Evolutionary conservation across 768 basidiomycete genomes (phyloP).

Genomic region (Panaeolus cyanescens): DNA sequence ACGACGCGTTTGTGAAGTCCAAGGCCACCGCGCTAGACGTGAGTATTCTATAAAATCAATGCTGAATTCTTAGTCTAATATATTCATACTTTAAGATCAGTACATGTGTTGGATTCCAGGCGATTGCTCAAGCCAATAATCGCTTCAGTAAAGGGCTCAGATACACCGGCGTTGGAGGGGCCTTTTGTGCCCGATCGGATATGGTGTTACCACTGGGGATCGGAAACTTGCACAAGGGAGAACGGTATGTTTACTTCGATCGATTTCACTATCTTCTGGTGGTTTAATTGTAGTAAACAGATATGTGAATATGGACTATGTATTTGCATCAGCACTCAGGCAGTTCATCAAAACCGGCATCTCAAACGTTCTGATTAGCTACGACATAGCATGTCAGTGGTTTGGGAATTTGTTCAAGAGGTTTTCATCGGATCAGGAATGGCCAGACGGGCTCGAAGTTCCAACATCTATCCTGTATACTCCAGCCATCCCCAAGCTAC

Average conservation of each 20-base stretch:
- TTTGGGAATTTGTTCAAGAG: constrained; percentile 20
- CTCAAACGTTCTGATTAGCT: constrained; percentile 14
- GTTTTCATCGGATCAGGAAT: constrained; percentile 2
- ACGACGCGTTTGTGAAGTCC: too few relatives aligned
- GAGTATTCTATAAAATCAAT: too few relatives aligned
- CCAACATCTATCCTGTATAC: constrained; percentile 1
- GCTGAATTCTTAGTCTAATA: too few relatives aligned
- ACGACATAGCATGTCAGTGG: constrained; percentile 34
- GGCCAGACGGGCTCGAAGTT: not conserved
- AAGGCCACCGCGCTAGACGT: too few relatives aligned
- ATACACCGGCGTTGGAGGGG: constrained; percentile 22
- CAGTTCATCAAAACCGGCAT: not conserved
- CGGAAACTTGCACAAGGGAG: constrained; percentile 6
- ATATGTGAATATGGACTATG: constrained; percentile 14
- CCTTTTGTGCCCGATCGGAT: constrained; percentile 3
- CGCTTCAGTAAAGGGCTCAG: constrained; percentile 15
- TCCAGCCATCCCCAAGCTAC: constrained; percentile 30
- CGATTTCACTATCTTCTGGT: not conserved
- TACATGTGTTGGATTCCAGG: constrained; percentile 22
- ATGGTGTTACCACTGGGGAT: constrained; percentile 1
- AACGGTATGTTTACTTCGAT: not conserved
- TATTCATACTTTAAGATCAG: too few relatives aligned
- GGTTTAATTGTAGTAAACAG: constrained; percentile 4
- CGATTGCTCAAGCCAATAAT: constrained; percentile 22
- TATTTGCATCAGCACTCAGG: not conserved